Percentiles rank a stretch among this genome's conserved stretches.
These are phyloP conservation scores for Trametes villosa DNA, from an alignment of 768 basidiomycete genomes.

Conservation along the genomic window DNA sequence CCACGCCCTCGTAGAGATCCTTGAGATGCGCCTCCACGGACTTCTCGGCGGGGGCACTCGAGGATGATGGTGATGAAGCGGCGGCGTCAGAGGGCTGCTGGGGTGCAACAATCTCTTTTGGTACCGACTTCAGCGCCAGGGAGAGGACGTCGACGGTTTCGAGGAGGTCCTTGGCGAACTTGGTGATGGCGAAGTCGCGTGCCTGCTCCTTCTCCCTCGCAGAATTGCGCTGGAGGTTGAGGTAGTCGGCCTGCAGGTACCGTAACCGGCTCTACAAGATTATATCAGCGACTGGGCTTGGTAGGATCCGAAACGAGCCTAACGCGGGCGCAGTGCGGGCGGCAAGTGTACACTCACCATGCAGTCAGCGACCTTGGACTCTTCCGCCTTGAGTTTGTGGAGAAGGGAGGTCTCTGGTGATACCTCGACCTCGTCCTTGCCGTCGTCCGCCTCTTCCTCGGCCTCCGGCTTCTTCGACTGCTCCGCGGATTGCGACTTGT, in stretches of 20 bases:
- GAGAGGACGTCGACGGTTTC: slow-evolving; percentile 90
- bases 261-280: slow-evolving; percentile 75
- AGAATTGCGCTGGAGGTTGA: slow-evolving; percentile 92
- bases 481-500: slow-evolving; percentile 42
- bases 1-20: slow-evolving; percentile 85
- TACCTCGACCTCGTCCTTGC: slow-evolving; percentile 30
- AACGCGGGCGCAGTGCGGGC: background rate
- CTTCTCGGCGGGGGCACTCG: slow-evolving; percentile 45
- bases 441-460: slow-evolving; percentile 15
- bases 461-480: slow-evolving; percentile 34
- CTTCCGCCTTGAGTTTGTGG: slow-evolving; percentile 76
- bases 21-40: slow-evolving; percentile 59
- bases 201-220: slow-evolving; percentile 91
- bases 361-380: slow-evolving; percentile 80
- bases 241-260: slow-evolving; percentile 93
- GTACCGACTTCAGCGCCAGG: slow-evolving; percentile 83
- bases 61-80: slow-evolving; percentile 37
- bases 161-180: slow-evolving; percentile 88
- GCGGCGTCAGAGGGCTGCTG: slow-evolving; percentile 26
- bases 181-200: slow-evolving; percentile 89
- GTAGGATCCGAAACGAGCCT: slow-evolving; percentile 9
- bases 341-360: slow-evolving; percentile 57
- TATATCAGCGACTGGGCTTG: background rate
- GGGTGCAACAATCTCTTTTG: slow-evolving; percentile 46
- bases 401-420: slow-evolving; percentile 40